Percentiles rank a stretch among this genome's conserved stretches.
These are phyloP conservation scores for Neurospora sp. DNA, from an alignment of 495 filamentous ascomycete species.

Conservation along the genomic window DNA sequence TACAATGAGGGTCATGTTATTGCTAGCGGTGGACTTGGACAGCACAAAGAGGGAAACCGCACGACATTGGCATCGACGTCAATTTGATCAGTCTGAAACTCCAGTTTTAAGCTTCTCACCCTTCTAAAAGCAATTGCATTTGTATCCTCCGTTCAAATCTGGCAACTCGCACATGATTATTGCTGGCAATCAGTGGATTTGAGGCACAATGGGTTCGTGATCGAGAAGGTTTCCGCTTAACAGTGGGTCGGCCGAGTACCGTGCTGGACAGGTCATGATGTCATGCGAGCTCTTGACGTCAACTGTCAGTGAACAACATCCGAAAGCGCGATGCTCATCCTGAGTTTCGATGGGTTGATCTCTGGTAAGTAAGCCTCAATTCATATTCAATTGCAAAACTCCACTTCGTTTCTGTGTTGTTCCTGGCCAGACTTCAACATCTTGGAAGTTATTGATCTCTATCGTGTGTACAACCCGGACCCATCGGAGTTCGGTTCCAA, in stretches of 20 bases:
- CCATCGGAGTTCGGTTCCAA: not conserved
- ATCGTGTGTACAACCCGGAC: not conserved
- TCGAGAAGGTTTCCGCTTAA: not conserved
- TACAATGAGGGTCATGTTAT: not conserved
- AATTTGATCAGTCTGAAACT: accelerated
- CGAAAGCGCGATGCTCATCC: not conserved
- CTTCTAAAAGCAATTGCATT: not conserved
- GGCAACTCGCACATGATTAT: not conserved
- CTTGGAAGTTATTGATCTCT: not conserved
- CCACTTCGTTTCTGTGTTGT: not conserved
- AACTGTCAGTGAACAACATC: not conserved
- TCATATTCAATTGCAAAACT: not conserved
- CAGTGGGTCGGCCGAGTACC: not conserved
- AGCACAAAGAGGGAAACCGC: not conserved
- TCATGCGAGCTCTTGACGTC: not conserved
- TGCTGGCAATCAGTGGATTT: not conserved
- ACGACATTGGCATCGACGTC: not conserved
- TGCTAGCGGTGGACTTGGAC: not conserved
- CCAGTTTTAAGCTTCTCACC: not conserved
- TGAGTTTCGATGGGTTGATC: not conserved
- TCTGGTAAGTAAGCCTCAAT: not conserved
- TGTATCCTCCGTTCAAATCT: not conserved
- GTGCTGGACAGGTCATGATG: not conserved
- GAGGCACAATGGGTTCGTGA: not conserved
- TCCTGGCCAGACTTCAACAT: not conserved